phyloP scores from a whole-genome alignment of 2,329 filamentous ascomycete genomes.

The Paecilomyces dactylethromorphus region DNA sequence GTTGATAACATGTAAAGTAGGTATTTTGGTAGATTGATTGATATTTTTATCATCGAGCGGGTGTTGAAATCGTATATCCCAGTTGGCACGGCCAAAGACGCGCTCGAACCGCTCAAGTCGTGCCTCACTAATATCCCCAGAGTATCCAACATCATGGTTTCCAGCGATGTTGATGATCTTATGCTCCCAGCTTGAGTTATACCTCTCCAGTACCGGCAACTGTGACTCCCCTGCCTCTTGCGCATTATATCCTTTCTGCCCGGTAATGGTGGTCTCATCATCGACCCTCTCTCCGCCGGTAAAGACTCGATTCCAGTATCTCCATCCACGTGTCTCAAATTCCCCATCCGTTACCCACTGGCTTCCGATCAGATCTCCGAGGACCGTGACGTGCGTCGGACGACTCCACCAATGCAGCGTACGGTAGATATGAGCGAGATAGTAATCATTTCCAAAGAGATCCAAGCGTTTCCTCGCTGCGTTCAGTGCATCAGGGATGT shows the following conservation, averaged over 20 bases:
- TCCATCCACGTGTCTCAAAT: conserved; percentile 63
- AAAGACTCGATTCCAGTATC: conserved; percentile 81
- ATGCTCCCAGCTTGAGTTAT: conserved; percentile 58
- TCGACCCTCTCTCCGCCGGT: conserved; percentile 57
- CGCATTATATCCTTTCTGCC: conserved; percentile 22
- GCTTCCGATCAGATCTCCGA: conserved; percentile 87
- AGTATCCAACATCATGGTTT: conserved; percentile 96
- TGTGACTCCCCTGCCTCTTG: conserved; percentile 29
- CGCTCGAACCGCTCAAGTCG: conserved; percentile 75
- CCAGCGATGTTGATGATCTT: conserved; percentile 84
- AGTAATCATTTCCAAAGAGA: conserved; percentile 88
- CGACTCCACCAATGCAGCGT: conserved; percentile 74
- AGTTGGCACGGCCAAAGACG: conserved; percentile 81
- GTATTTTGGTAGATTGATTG: conserved; percentile 9
- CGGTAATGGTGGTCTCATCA: conserved; percentile 34
- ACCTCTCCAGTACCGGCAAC: conserved; percentile 34
- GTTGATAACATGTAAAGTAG: conserved; percentile 74
- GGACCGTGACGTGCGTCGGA: conserved; percentile 80
- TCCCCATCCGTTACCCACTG: conserved; percentile 90
- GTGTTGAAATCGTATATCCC: conserved; percentile 71
- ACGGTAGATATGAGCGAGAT: conserved; percentile 87
- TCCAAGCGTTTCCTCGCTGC: conserved; percentile 75
- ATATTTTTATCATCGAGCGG: conserved; percentile 22
- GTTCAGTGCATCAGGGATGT: conserved; percentile 61
- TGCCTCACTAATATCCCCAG: conserved; percentile 75